A percentile compares a stretch with the other conserved stretches of the same genome.
Evolutionary conservation across 208 protist genomes (phyloP).

Genomic region (Trichomonas vaginalis): DNA sequence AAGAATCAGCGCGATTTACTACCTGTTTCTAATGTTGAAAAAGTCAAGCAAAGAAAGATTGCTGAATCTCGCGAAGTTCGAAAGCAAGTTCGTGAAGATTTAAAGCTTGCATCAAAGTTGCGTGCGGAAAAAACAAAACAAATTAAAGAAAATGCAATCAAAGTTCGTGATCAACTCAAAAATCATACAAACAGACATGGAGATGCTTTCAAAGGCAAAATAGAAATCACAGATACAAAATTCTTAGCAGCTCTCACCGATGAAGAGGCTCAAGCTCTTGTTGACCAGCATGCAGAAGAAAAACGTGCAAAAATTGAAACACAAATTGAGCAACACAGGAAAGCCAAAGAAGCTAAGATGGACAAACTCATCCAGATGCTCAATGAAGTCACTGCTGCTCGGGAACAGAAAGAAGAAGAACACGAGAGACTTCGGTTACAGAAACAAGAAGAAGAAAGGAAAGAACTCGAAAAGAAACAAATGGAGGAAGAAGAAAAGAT

Average conservation of each 20-base stretch:
- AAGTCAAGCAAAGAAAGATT: neutral
- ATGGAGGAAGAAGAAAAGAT: neutral
- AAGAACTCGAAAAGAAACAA: neutral
- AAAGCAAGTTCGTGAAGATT: neutral
- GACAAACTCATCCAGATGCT: neutral
- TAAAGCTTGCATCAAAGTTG: neutral
- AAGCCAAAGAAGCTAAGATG: neutral
- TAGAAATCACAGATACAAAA: constrained; percentile 1
- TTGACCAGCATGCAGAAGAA: neutral
- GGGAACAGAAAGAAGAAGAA: neutral
- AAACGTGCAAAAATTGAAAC: neutral
- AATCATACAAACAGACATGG: neutral
- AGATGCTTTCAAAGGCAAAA: neutral
- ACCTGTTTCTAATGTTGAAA: neutral
- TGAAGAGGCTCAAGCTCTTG: neutral
- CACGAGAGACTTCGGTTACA: neutral
- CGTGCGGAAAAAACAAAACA: neutral
- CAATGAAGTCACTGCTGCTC: neutral
- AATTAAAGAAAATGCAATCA: neutral
- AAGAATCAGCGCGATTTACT: neutral
- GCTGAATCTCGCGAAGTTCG: neutral
- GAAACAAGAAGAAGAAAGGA: neutral
- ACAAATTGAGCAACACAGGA: neutral
- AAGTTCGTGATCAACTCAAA: neutral
- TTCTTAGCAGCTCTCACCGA: neutral